Evolutionary conservation across 345 rosid species (phyloP), one percentile per base, ranked within the genome.

Genomic region (Barbarea vulgaris): DNA sequence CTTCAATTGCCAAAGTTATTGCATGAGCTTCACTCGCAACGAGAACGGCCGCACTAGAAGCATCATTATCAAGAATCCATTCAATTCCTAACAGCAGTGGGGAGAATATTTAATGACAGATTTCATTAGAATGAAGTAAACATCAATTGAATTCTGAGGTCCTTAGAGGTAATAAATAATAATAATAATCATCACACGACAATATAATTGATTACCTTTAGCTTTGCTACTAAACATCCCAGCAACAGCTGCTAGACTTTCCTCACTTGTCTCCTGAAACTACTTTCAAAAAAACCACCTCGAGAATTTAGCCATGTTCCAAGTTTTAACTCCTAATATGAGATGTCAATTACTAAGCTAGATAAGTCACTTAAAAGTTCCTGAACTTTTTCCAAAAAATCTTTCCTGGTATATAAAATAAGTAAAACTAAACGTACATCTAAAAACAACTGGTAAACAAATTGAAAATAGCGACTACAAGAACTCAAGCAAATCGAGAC

Each of bases 141-240:
- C 12, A n/a, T 18, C 8, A 18, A 30, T 8, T 6, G 28, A 37
- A 67, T 28, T 58, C 18, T 37, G 48, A 48, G 34, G 17, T 36
- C 17, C 51, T 31, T 2, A 69, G 7, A 39, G 44, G n/a, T 13
- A 44, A n/a, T 25, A 28, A 69, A 41, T 68, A 58, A 61, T 55
- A 66, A 30, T 46, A 41, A 33, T 3, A 50, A 46, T 46, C 51
- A 46, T 46, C 51, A 17, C 0, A 50, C 31, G 57, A 57, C 66
- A 73, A 53, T 22, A 24, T 60, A 30, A 82, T 6, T 69, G 56
- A 59, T 73, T 79, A 94, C 98, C 99, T 90, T 95, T 95, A 54
- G 99, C 97, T 86, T 95, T 95, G 91, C 99, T 95, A 80, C 90
- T 95, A 83, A 95, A 95, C 99, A 95, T 95, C 85, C 97, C 99